phyloP scores from a whole-genome alignment of 192 early-diverging fungal genomes.

The Chytriomyces hyalinus region DNA sequence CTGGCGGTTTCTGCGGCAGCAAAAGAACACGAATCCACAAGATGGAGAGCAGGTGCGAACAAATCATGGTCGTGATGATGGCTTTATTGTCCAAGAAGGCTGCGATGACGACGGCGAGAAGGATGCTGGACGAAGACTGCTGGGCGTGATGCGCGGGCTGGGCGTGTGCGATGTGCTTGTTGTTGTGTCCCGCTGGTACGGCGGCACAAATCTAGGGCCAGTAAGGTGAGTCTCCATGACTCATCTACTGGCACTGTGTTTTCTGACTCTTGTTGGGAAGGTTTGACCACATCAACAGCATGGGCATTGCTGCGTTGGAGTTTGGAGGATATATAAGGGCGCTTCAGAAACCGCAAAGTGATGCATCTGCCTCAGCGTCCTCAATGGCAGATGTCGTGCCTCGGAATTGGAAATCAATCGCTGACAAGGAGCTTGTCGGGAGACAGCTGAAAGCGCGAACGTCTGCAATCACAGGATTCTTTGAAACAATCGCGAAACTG shows the following conservation, averaged over 20 bases:
- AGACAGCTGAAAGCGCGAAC: constrained; percentile 2
- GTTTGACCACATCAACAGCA: constrained; percentile 34
- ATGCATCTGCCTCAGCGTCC: neutral
- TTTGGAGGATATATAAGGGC: constrained; percentile 21
- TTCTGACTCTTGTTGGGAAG: neutral
- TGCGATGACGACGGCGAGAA: constrained; percentile 35
- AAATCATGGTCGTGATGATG: constrained; percentile 14
- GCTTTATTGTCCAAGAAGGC: constrained; percentile 30
- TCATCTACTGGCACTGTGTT: neutral
- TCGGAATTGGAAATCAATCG: constrained; percentile 14
- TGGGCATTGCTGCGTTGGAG: constrained; percentile 19
- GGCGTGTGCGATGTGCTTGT: constrained; percentile 36
- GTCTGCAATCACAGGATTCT: neutral
- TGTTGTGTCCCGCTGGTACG: constrained; percentile 31
- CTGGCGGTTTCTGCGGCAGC: neutral
- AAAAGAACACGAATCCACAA: neutral
- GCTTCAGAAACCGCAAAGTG: neutral
- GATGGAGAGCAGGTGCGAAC: neutral
- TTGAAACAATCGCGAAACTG: neutral
- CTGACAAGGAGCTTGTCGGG: neutral
- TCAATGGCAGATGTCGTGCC: neutral
- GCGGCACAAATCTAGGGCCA: constrained; percentile 29
- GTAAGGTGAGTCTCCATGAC: neutral
- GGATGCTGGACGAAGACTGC: constrained; percentile 25
- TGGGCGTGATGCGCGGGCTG: constrained; percentile 6